phyloP scores from a whole-genome alignment of 2,329 filamentous ascomycete genomes.

The Fusarium sp. region DNA sequence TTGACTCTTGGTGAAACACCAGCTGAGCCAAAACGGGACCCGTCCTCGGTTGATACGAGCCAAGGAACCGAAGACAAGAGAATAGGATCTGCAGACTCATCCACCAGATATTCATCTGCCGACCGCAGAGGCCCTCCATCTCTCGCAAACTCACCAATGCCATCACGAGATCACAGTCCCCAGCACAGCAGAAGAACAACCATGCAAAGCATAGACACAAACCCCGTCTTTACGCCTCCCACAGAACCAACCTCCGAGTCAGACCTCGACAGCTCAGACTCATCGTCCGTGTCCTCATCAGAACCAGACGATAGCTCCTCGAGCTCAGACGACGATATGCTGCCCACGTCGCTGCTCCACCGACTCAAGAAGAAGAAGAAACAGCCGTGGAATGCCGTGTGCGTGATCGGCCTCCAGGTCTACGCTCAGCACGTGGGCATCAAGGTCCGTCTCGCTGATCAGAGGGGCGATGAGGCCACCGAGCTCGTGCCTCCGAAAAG shows the following conservation, averaged over 20 bases:
- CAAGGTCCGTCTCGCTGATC: constrained; percentile 47
- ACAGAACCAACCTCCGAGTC: constrained; percentile 21
- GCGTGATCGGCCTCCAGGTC: constrained; percentile 50
- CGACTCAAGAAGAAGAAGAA: constrained; percentile 21
- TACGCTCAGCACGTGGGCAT: constrained; percentile 49
- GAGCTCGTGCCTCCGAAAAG: constrained; percentile 30
- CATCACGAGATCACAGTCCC: background rate
- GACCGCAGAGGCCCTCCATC: background rate
- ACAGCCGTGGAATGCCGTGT: constrained; percentile 53
- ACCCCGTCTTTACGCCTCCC: constrained; percentile 23
- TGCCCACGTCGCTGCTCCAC: background rate
- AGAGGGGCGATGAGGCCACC: constrained; percentile 39
- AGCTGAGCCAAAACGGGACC: constrained; percentile 1
- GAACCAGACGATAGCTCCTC: constrained; percentile 36
- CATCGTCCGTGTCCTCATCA: constrained; percentile 34
- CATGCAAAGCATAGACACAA: constrained; percentile 16
- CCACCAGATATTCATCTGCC: background rate
- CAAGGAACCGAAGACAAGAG: constrained; percentile 17
- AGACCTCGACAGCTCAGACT: constrained; percentile 25
- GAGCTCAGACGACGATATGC: constrained; percentile 30
- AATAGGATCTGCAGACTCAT: background rate
- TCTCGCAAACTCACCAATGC: background rate
- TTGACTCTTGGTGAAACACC: background rate
- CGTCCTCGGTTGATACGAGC: background rate
- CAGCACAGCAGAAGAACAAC: constrained; percentile 13